Percentiles rank a stretch among this genome's conserved stretches.
These are phyloP conservation scores for Auriscalpium orientale DNA, from an alignment of 768 basidiomycete genomes.

Conservation along the genomic window DNA sequence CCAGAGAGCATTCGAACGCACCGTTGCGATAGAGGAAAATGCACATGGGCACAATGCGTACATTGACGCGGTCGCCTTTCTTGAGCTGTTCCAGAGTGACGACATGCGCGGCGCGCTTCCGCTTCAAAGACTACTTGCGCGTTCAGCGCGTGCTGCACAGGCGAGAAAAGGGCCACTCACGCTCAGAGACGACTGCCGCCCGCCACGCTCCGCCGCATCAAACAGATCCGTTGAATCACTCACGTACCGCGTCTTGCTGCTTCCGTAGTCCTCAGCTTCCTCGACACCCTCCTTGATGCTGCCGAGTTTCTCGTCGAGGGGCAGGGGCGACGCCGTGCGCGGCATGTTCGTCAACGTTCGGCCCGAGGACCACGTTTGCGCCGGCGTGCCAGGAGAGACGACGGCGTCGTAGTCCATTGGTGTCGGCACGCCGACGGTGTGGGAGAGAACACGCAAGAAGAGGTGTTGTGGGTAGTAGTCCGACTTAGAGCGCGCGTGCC, in stretches of 20 bases:
- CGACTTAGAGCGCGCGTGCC: conserved; percentile 53
- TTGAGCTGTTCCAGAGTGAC: conserved; percentile 31
- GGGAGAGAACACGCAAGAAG: conserved; percentile 64
- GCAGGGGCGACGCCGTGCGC: conserved; percentile 28
- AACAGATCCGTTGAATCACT: background rate
- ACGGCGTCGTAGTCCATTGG: background rate
- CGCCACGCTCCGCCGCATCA: conserved; percentile 6
- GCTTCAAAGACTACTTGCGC: conserved; percentile 26
- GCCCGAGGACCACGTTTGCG: background rate
- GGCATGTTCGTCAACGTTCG: conserved; percentile 22
- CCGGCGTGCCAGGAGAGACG: background rate
- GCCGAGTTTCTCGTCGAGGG: conserved; percentile 13
- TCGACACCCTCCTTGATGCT: conserved; percentile 13
- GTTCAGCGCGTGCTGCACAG: background rate
- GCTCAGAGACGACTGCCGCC: conserved; percentile 8
- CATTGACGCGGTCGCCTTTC: conserved; percentile 50
- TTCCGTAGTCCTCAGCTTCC: background rate
- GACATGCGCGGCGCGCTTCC: conserved; percentile 18
- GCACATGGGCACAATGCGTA: conserved; percentile 55
- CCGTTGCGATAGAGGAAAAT: conserved; percentile 65
- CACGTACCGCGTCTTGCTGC: background rate
- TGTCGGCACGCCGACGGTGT: conserved; percentile 34
- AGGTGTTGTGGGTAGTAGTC: conserved; percentile 68
- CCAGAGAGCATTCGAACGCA: conserved; percentile 18
- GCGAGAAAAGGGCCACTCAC: background rate